Evolutionary conservation across 805 yeast genomes (phyloP), one percentile per base, ranked within the genome.

Genomic region (Saturnispora quitensis): DNA sequence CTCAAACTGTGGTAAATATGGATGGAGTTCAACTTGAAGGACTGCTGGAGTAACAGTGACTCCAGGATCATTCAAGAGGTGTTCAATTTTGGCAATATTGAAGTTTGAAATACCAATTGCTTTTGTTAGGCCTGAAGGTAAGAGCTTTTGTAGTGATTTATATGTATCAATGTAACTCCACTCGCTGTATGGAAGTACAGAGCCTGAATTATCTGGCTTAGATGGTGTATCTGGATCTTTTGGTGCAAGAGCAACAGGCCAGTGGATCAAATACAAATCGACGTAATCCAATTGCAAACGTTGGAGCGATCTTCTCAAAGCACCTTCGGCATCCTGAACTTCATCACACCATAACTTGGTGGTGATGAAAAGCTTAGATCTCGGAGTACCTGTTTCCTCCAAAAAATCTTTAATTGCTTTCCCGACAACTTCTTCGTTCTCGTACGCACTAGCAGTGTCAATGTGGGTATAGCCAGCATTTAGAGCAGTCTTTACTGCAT

Each of bases 51-150:
- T 74, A 47, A 77, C 64, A 33, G 68, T 74, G 49, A 74, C 76
- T 43, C 71, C 73, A 35, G 79, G 75, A 44, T 60, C 69, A n/a
- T 66, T 66, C 47, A 85, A 71, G 50, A 87, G 67, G 49, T 68
- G 73, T 54, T 79, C 68, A 55, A 84, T 63, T 59, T 80, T 77
- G 51, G 71, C 71, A 25, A 76, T 66, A 7, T 86, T 76, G 65
- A 81, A 84, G 69, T 89, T 89, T 42, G 91, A 84, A 43, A 88
- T 85, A 58, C 96, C 96, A 63, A 88, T 77, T 20, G 89, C 78
- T 59, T 73, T 78, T 25, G 78, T 72, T 63, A 78, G 73, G 25
- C 80, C 84, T 27, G 75, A 63, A 28, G 68, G 68, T 45, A 78
- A 73, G 48, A 84, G 68, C 57, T 76, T 69, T 68, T 86, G 88